phyloP scores from a whole-genome alignment of 106 monocot species.

The Allium fistulosum region DNA sequence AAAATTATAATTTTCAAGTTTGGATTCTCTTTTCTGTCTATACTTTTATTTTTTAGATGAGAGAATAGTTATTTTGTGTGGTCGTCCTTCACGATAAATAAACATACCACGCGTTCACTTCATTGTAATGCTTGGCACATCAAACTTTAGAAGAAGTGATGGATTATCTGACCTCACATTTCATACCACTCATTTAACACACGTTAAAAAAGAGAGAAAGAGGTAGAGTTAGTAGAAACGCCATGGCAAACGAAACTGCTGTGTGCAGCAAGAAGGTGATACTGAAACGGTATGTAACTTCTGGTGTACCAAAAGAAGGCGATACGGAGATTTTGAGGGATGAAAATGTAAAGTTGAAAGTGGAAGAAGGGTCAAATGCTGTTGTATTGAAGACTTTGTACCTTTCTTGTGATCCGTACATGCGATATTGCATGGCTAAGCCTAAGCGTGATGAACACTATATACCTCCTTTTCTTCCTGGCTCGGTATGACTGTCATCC shows the following conservation, averaged over 20 bases:
- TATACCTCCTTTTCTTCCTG: constrained; percentile 13
- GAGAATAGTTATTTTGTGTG: too few species aligned
- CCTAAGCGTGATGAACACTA: constrained; percentile 10
- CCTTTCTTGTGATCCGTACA: constrained; percentile 41
- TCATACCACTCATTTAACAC: not conserved
- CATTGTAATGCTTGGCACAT: too few species aligned
- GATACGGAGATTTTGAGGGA: constrained; percentile 7
- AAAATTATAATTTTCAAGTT: too few species aligned
- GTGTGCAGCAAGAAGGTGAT: constrained; percentile 14
- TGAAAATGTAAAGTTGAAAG: constrained; percentile 5
- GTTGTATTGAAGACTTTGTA: constrained; percentile 28
- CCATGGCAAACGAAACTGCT: too few species aligned
- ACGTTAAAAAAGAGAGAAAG: not conserved
- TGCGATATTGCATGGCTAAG: constrained; percentile 13
- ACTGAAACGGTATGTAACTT: not conserved
- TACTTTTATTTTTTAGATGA: too few species aligned
- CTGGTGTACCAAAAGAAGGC: constrained; percentile 2
- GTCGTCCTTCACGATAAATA: too few species aligned
- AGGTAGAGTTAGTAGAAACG: not conserved
- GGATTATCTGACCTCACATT: too few species aligned
- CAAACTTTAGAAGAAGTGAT: too few species aligned
- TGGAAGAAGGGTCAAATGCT: constrained; percentile 13
- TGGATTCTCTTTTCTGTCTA: too few species aligned
- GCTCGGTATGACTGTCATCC: constrained; percentile 3
- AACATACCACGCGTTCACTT: too few species aligned